Conservation (phyloP, 768 basidiomycete species). For the Termitomyces sp. region DNA sequence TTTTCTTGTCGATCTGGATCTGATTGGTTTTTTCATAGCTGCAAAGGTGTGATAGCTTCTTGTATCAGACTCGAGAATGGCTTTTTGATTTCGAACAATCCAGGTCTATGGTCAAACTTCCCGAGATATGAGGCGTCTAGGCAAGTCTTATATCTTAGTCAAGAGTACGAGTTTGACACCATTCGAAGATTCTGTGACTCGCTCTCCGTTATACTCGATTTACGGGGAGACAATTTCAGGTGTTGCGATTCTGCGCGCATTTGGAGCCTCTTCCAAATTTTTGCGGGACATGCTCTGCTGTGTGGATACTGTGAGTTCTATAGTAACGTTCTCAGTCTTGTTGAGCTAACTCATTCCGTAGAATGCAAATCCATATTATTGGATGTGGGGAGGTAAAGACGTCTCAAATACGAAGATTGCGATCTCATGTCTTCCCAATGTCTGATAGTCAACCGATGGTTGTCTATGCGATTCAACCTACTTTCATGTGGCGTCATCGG, state of each 20-base stretch:
- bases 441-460: conserved; percentile 78
- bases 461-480: conserved; percentile 82
- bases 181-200: conserved; percentile 26
- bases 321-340: not conserved
- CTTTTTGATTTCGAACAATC: not conserved
- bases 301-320: conserved; percentile 63
- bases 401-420: not conserved
- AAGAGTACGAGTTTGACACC: not conserved
- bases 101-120: conserved; percentile 69
- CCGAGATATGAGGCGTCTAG: conserved; percentile 76
- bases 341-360: conserved; percentile 11
- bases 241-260: conserved; percentile 60
- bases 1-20: no score
- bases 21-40: conserved; percentile 15
- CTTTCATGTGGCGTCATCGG: conserved; percentile 69
- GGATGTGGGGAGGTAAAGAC: conserved; percentile 80
- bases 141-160: conserved; percentile 27
- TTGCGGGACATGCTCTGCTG: conserved; percentile 78
- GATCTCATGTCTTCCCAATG: not conserved
- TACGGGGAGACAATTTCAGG: conserved; percentile 41
- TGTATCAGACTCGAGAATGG: not conserved
- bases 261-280: conserved; percentile 85
- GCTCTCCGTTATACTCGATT: conserved; percentile 37
- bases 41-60: conserved; percentile 26
- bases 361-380: conserved; percentile 73